Percentiles rank a stretch among this genome's conserved stretches.
These are phyloP conservation scores for Boletellus ananas DNA, from an alignment of 768 basidiomycete genomes.

Conservation along the genomic window DNA sequence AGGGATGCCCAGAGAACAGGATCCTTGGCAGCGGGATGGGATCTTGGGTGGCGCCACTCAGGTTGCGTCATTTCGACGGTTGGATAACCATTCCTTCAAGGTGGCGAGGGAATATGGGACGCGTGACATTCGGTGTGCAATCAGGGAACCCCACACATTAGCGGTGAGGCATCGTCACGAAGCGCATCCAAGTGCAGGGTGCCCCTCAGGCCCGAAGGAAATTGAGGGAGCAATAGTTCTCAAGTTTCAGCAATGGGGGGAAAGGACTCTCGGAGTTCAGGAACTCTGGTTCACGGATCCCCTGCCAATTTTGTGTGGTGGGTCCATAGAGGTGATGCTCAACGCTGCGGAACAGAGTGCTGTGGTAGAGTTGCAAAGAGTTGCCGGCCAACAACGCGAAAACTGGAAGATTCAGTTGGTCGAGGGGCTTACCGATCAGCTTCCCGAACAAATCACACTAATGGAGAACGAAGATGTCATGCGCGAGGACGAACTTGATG, in stretches of 20 bases:
- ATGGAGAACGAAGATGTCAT: conserved; percentile 10
- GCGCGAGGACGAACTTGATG: conserved; percentile 21
- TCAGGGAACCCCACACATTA: conserved; percentile 40
- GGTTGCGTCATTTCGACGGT: conserved; percentile 57
- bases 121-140: conserved; percentile 4
- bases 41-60: conserved; percentile 63
- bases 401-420: conserved; percentile 33
- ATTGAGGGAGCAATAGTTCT: conserved; percentile 49
- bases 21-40: conserved; percentile 71
- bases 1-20: conserved; percentile 54
- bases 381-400: conserved; percentile 13
- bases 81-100: conserved; percentile 35
- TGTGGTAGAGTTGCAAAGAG: conserved; percentile 22
- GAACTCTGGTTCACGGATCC: conserved; percentile 47
- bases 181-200: conserved; percentile 46
- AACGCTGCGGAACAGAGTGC: conserved; percentile 21
- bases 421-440: conserved; percentile 13
- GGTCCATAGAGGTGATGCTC: conserved; percentile 30
- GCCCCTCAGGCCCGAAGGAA: conserved; percentile 39
- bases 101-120: conserved; percentile 24
- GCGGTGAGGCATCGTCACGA: conserved; percentile 46
- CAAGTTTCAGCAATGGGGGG: conserved; percentile 53
- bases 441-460: conserved; percentile 4
- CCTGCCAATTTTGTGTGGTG: conserved; percentile 33
- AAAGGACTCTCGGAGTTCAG: conserved; percentile 41